Evolutionary conservation across 768 basidiomycete species (phyloP).

Genomic region (Plicaturopsis crispa): DNA sequence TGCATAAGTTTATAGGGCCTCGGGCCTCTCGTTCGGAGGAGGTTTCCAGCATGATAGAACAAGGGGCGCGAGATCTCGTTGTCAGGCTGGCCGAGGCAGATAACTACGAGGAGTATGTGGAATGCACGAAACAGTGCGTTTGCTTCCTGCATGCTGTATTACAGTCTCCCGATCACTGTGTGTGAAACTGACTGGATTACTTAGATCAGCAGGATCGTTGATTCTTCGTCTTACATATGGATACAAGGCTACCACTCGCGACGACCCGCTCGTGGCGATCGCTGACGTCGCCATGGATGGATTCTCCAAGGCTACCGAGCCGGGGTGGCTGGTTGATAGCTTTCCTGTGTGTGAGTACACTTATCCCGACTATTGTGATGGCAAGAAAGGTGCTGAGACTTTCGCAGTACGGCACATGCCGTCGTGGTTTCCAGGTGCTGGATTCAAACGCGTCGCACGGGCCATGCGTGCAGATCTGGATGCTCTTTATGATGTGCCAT

Average conservation of each 20-base stretch:
- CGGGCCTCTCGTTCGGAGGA: constrained; percentile 10
- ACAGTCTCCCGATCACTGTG: neutral
- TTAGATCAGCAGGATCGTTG: neutral
- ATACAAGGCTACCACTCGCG: constrained; percentile 10
- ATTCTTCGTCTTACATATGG: constrained; percentile 16
- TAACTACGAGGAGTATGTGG: neutral
- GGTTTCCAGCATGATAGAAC: neutral
- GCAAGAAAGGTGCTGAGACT: neutral
- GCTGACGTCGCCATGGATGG: constrained; percentile 29
- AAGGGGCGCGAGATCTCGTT: neutral
- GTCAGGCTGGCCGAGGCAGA: neutral
- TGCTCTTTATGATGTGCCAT: constrained; percentile 33
- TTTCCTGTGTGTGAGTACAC: constrained; percentile 16
- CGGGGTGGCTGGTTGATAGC: constrained; percentile 25
- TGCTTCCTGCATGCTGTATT: neutral
- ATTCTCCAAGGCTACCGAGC: constrained; percentile 24
- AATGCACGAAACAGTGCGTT: no score
- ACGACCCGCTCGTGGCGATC: constrained; percentile 21
- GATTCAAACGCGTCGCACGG: constrained; percentile 17
- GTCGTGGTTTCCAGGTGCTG: constrained; percentile 26
- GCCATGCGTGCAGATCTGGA: constrained; percentile 18
- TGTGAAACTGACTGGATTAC: neutral
- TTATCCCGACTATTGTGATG: neutral
- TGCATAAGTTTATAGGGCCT: constrained; percentile 24
- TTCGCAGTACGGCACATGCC: constrained; percentile 24